phyloP scores from a whole-genome alignment of 73 alveolate species.

The Blepharisma stoltei region DNA sequence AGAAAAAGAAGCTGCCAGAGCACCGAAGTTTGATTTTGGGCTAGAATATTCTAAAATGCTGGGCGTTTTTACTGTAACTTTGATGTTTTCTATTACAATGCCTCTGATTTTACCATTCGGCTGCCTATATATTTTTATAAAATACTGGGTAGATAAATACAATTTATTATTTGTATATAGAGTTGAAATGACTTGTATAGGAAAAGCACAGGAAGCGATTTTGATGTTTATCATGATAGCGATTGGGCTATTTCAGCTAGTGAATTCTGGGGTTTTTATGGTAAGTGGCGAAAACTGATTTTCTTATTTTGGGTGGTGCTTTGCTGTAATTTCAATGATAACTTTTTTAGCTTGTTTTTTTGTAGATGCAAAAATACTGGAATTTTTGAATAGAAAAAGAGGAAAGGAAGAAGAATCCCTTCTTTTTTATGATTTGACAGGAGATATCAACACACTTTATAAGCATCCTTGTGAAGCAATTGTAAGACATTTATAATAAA shows the following conservation, averaged over 20 bases:
- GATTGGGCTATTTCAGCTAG: background rate
- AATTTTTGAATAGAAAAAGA: too few relatives aligned
- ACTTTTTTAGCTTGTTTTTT: too few relatives aligned
- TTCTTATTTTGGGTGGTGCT: too few relatives aligned
- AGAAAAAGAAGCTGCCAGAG: constrained; percentile 1
- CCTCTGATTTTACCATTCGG: constrained; percentile 25
- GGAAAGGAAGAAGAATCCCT: too few relatives aligned
- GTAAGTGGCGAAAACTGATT: background rate
- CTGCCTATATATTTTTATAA: background rate
- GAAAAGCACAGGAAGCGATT: background rate
- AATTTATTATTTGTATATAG: constrained; percentile 7
- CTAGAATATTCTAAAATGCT: constrained; percentile 7
- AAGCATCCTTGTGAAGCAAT: too few relatives aligned
- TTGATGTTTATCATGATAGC: background rate
- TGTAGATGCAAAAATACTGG: too few relatives aligned
- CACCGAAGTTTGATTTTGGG: constrained; percentile 18
- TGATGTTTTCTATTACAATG: background rate
- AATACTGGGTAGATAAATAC: constrained; percentile 6
- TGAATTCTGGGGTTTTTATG: constrained; percentile 14
- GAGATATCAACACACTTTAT: too few relatives aligned
- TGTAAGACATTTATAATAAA: too few relatives aligned
- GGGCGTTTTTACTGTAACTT: constrained; percentile 10
- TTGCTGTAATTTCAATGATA: too few relatives aligned
- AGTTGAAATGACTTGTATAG: background rate
- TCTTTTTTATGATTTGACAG: too few relatives aligned